Evolutionary conservation across 2,329 filamentous ascomycete genomes (phyloP), one percentile per base, ranked within the genome.

Genomic region (Emericellopsis atlantica): DNA sequence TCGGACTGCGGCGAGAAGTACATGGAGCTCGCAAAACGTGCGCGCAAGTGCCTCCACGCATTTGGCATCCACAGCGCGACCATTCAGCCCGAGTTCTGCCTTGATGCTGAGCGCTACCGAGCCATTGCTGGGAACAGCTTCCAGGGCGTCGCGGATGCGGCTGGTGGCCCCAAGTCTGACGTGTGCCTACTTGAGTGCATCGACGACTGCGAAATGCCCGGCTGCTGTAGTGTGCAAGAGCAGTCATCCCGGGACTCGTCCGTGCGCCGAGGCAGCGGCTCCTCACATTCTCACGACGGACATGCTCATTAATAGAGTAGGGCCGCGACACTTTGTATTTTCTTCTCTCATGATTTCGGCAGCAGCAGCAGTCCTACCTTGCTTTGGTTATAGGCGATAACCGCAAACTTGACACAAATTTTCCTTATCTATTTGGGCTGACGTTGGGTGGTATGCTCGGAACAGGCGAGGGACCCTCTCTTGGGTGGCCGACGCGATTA

Each of bases 11-110:
- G 76, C 33, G 74, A 76, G 54, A 79, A 81, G 53, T 98, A 96
- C 64, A 98, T 98, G 90, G 74, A 81, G 47, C 74, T 98, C 32
- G 87, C 90, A 16, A 79, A 78, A 44, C 79, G 83, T 43, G 84
- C 93, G 15, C 76, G 89, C 37, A 81, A 81, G 54, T 98, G 92
- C 54, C 77, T 98, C 4, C 92, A 98, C 60, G 89, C 79, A 31
- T 95, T 94, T 52, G 90, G 92, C 42, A 96, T 98, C 48, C 92
- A 98, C 66, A 93, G 85, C 32, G 90, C 88, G 31, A 98, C 92
- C 11, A 96, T 98, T 51, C 92, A 98, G 61, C 92, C 92, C 6
- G 92, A 98, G 60, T 98, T 81, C 50, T 79, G 75, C 46, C 58
- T 76, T 22, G 74, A 76, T 48, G 54, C 62, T 33, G 57, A 60